Evolutionary conservation across 345 rosid genomes (phyloP), one percentile per base, ranked within the genome.

Genomic region (Alliaria petiolata): DNA sequence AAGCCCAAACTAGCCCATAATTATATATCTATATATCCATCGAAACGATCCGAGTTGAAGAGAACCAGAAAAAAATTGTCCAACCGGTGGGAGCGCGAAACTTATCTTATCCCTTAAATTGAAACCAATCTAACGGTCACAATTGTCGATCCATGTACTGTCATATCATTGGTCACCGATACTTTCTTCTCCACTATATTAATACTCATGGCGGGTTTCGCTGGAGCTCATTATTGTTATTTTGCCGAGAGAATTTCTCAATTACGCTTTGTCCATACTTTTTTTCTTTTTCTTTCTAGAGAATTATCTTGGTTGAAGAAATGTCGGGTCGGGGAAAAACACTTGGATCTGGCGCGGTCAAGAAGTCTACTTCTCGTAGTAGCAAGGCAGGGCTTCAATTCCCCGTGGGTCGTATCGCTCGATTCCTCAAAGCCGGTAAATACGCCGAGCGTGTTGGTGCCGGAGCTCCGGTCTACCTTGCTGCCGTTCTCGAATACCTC

Each of bases 381-480:
- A 92, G 98, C 81, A 92, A 92, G 76, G 98, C 96, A 0, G 98
- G 96, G 7, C 86, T 92, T 55, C 95, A 92, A 74, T 92, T 90
- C 17, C 96, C 98, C 0, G 96, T 92, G 0, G 96, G 98, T 64
- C 98, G 95, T 83, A 90, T 92, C 30, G 98, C 96, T 25, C 78
- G 98, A 14, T 92, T 92, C 75, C 84, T 92, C 51, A 92, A 92
- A 76, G 96, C 96, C 33, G 98, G 96, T 3, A 92, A 92, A 66
- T 92, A 92, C 50, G 98, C 98, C 26, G 98, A 92, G 52, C 95
- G 98, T 12, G 98, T 92, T 2, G 98, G 98, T 3, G 98, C 96
- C n/a, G 98, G 95, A 3, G 98, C 98, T 45, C 98, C 98, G 26
- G 98, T 92, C 31, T 92, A 92, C 64, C 96, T 92, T n/a, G 98